Evolutionary conservation across 108 stramenopile genomes (phyloP), one percentile per base, ranked within the genome.

Genomic region (Conticribra weissflogii): DNA sequence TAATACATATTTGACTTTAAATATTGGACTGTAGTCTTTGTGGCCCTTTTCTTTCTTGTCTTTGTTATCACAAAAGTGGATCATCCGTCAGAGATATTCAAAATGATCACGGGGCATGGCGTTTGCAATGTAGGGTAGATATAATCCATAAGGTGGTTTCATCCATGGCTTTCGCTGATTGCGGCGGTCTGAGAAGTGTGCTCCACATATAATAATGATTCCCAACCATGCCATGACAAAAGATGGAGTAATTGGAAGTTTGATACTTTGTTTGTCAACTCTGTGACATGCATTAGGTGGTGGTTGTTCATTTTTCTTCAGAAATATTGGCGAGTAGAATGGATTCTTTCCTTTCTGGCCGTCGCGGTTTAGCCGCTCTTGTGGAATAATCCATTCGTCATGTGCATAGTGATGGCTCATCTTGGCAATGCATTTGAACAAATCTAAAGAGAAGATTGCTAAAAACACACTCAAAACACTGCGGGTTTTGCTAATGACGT

Each of bases 51-150:
- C 8, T 36, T 44, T 48, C 23, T 24, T 21, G 2, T 56, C 15
- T 30, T 12, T 4, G n/a, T 47, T 67, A 14, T 55, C 29, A 55
- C 23, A 7, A 22, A 67, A 67, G 54, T 67, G 66, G 33, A 67
- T 54, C 12, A 7, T n/a, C n/a, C n/a, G n/a, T n/a, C n/a, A n/a
- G n/a, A n/a, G n/a, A n/a, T n/a, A n/a, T n/a, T n/a, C n/a, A 67
- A 55, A 55, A 7, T 53, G 54, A 55, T 67, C 50, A 15, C 16
- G 9, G 8, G 49, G 29, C 63, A 64, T 64, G 1, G 25, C 21
- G 21, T 64, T 64, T 19, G 31, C 15, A 32, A 58, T 58, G 29
- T 19, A 58, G n/a, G 56, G 56, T 19, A 58, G 8, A 2, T 30
- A 58, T 2, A 58, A 5, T 2, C 56, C 56, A 9, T 58, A 58